Evolutionary conservation across 306 rosid species (phyloP).

Genomic region (Purshia tridentata): DNA sequence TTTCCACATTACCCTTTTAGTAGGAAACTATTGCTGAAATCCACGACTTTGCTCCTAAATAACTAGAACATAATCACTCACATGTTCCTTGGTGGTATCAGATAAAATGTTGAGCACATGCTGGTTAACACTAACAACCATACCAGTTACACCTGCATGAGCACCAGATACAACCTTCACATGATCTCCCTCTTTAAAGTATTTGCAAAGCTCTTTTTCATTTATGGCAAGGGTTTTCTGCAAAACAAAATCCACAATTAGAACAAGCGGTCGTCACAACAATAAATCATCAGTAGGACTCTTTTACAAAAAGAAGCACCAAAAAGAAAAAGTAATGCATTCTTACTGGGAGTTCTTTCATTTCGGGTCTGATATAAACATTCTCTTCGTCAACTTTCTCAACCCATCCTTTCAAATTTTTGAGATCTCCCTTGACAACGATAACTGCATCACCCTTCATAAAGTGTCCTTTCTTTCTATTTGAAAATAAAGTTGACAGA

Average conservation of each 20-base stretch:
- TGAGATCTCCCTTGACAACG: slow-evolving; percentile 84
- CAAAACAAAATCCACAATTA: slow-evolving; percentile 11
- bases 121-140: slow-evolving; percentile 98
- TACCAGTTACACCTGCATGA: slow-evolving; percentile 98
- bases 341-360: slow-evolving; percentile 88
- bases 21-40: slow-evolving; percentile 17
- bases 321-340: slow-evolving; percentile 13
- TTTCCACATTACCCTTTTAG: slow-evolving; percentile 14
- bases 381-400: slow-evolving; percentile 94
- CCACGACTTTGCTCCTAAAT: background rate
- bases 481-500: slow-evolving; percentile 81
- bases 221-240: slow-evolving; percentile 83
- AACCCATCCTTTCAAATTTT: slow-evolving; percentile 92
- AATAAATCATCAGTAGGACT: background rate
- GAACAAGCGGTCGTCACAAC: slow-evolving; percentile 22
- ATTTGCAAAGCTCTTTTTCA: slow-evolving; percentile 91
- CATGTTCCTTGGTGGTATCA: slow-evolving; percentile 96
- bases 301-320: slow-evolving; percentile 13
- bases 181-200: slow-evolving; percentile 96
- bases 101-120: slow-evolving; percentile 92
- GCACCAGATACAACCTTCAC: slow-evolving; percentile 94
- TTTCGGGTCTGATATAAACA: slow-evolving; percentile 88
- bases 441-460: slow-evolving; percentile 97
- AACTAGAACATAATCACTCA: slow-evolving; percentile 42
- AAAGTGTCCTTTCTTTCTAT: slow-evolving; percentile 96